Conservation (phyloP, 208 protist species). For the Cochliopodium minus region DNA sequence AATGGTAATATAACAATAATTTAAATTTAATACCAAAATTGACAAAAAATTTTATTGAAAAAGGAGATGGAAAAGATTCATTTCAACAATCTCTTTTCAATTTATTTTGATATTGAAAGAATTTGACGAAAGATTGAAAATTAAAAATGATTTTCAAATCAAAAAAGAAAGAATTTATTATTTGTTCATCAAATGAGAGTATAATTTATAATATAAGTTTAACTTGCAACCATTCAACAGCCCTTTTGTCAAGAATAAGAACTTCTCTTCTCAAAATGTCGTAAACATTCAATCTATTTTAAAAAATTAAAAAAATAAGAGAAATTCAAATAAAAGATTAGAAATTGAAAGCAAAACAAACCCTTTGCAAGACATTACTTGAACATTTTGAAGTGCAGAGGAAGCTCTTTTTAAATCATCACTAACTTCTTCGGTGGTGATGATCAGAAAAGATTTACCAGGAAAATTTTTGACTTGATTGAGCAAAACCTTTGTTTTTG, state of each 20-base stretch:
- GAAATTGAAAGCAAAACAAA: not conserved
- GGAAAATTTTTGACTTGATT: not conserved
- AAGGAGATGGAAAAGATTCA: no score
- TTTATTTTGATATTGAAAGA: no score
- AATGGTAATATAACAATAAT: no score
- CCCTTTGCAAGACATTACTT: not conserved
- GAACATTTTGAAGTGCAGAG: not conserved
- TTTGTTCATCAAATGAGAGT: no score
- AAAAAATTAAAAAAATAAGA: not conserved
- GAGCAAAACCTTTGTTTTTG: not conserved
- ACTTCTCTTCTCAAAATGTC: constrained; percentile 2
- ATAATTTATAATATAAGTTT: no score
- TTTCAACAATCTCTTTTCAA: no score
- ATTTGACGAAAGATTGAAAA: no score
- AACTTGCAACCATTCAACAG: not conserved
- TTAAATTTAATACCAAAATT: no score
- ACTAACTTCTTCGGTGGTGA: not conserved
- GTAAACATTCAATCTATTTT: constrained; percentile 1
- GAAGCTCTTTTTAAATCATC: not conserved
- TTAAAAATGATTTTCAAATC: no score
- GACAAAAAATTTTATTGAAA: no score
- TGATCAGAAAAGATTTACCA: not conserved
- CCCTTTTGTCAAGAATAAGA: not conserved
- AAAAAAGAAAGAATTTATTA: no score
- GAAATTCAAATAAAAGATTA: not conserved